Percentiles rank a stretch among this genome's conserved stretches.
Evolutionary conservation across 441 rosid species (phyloP).

Genomic region (Gossypium trilobum): DNA sequence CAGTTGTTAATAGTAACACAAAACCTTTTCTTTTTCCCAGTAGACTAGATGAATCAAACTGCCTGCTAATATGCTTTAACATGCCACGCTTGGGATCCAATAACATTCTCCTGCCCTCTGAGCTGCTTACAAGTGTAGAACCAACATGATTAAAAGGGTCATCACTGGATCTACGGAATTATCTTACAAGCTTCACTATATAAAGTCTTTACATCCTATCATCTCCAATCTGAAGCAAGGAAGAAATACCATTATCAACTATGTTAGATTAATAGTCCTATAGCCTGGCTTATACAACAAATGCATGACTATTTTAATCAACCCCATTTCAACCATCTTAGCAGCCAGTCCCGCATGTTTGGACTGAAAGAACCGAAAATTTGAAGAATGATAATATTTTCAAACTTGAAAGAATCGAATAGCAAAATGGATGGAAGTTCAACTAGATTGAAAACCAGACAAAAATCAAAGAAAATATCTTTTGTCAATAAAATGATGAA

Average conservation of each 20-base stretch:
- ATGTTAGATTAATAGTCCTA: constrained; percentile 44
- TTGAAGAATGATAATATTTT: too few species aligned
- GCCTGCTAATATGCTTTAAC: constrained; percentile 73
- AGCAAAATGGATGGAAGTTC: too few species aligned
- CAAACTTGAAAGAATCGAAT: too few species aligned
- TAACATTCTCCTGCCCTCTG: constrained; percentile 65
- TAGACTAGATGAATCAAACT: constrained; percentile 56
- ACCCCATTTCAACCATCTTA: constrained; percentile 53
- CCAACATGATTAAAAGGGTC: constrained; percentile 87
- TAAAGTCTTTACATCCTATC: constrained; percentile 68
- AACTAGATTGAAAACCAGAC: too few species aligned
- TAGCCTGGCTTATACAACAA: constrained; percentile 22
- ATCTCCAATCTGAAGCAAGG: constrained; percentile 54
- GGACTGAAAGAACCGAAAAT: constrained; percentile 29
- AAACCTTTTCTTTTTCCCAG: constrained; percentile 76
- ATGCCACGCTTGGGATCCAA: constrained; percentile 68
- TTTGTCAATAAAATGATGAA: too few species aligned
- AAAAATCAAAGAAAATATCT: too few species aligned
- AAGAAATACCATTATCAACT: constrained; percentile 54
- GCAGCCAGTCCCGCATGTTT: constrained; percentile 50
- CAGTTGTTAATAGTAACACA: constrained; percentile 75
- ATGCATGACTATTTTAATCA: constrained; percentile 53
- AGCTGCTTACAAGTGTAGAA: constrained; percentile 78
- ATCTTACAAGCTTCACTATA: constrained; percentile 82
- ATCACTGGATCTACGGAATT: constrained; percentile 69